Percentiles rank a stretch among this genome's conserved stretches.
phyloP scores from a whole-genome alignment of 495 filamentous ascomycete species.

The Darksidea phi region DNA sequence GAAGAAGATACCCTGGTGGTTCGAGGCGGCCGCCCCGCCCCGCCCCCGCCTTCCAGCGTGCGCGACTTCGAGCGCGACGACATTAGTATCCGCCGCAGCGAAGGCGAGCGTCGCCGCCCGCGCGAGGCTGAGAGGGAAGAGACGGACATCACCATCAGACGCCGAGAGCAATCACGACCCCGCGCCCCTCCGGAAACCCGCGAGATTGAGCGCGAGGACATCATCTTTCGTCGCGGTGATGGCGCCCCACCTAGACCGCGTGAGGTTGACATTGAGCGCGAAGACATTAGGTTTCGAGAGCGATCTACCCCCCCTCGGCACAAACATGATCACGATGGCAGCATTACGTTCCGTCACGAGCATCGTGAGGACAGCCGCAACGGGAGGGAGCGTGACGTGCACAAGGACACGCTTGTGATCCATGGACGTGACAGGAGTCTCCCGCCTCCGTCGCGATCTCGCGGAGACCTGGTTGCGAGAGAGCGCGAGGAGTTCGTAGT shows the following conservation, averaged over 20 bases:
- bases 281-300: conserved; percentile 37
- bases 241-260: conserved; percentile 29
- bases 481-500: conserved; percentile 44
- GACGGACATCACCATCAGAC: conserved; percentile 34
- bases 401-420: conserved; percentile 35
- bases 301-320: conserved; percentile 13
- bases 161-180: conserved; percentile 22
- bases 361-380: conserved; percentile 32
- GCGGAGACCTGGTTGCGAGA: conserved; percentile 37
- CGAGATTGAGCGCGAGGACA: conserved; percentile 37
- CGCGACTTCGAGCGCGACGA: conserved; percentile 46
- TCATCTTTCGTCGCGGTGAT: conserved; percentile 39
- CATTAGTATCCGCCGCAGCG: conserved; percentile 39
- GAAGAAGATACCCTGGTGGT: conserved; percentile 33
- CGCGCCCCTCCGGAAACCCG: conserved; percentile 20
- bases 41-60: conserved; percentile 21
- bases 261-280: conserved; percentile 36
- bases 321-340: conserved; percentile 36
- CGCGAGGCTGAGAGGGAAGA: conserved; percentile 39
- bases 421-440: conserved; percentile 33
- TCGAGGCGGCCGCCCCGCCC: conserved; percentile 28
- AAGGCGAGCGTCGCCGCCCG: conserved; percentile 27
- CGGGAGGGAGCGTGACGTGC: conserved; percentile 35
- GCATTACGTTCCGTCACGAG: conserved; percentile 37
- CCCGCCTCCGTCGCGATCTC: conserved; percentile 30